phyloP scores from a whole-genome alignment of 169 alveolate species.

The Cryptosporidium andersoni region DNA sequence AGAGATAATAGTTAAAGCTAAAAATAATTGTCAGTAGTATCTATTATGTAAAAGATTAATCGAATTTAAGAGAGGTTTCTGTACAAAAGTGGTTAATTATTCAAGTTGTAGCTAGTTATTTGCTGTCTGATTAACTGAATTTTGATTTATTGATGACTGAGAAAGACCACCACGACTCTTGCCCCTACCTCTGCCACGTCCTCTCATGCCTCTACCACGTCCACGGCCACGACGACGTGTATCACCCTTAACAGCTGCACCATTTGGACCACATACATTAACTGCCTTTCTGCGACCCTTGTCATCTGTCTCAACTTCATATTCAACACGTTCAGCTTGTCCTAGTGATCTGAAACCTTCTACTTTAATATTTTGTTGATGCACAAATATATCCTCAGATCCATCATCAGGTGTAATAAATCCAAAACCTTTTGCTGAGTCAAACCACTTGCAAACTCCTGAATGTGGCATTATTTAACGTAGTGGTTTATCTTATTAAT shows the following conservation, averaged over 20 bases:
- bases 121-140: no score
- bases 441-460: constrained; percentile 85
- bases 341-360: constrained; percentile 80
- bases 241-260: constrained; percentile 80
- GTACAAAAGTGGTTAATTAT: no score
- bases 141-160: constrained; percentile 15
- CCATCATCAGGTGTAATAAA: constrained; percentile 82
- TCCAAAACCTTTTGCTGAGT: constrained; percentile 83
- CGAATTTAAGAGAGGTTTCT: no score
- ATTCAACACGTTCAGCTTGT: constrained; percentile 79
- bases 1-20: no score
- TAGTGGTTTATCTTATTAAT: neutral
- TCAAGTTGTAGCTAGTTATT: no score
- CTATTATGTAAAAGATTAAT: no score
- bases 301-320: constrained; percentile 75
- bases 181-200: constrained; percentile 73
- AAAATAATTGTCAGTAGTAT: no score
- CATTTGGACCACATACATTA: constrained; percentile 82
- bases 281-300: constrained; percentile 82
- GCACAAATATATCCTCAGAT: constrained; percentile 81
- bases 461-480: constrained; percentile 56
- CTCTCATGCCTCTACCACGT: constrained; percentile 67
- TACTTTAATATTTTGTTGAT: constrained; percentile 81
- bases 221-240: constrained; percentile 62
- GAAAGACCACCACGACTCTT: constrained; percentile 72